Conservation (phyloP, 108 stramenopile species). For the Cyclostephanos tholiformis region DNA sequence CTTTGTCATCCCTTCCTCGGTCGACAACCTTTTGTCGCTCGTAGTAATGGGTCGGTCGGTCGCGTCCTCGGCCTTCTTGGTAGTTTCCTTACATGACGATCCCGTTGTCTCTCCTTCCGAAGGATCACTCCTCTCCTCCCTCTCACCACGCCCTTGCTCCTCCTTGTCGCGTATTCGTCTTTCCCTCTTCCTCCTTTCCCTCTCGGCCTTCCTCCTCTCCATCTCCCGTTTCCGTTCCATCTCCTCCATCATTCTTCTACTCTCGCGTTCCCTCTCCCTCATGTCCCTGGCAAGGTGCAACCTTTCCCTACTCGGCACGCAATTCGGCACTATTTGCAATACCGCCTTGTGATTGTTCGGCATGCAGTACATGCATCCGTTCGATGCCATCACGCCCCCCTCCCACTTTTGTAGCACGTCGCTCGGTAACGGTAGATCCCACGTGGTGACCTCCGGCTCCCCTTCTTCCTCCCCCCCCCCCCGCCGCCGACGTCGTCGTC, state of each 20-base stretch:
- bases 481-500: too few relatives aligned
- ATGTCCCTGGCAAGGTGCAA: constrained; percentile 35
- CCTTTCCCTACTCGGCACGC: constrained; percentile 42
- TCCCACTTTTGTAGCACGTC: constrained; percentile 77
- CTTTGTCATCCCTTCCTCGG: neutral
- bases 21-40: neutral
- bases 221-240: constrained; percentile 13
- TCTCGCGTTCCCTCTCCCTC: constrained; percentile 33
- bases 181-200: constrained; percentile 33
- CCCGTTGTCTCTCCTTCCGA: neutral
- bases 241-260: constrained; percentile 13
- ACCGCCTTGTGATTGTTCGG: constrained; percentile 79
- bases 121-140: constrained; percentile 15
- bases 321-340: constrained; percentile 68
- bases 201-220: constrained; percentile 27
- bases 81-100: neutral
- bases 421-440: constrained; percentile 61
- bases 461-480: constrained; percentile 11
- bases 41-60: neutral
- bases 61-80: constrained; percentile 8
- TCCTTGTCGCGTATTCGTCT: constrained; percentile 18
- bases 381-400: constrained; percentile 71
- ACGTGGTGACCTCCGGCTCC: constrained; percentile 66
- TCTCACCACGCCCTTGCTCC: neutral
- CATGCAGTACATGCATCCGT: constrained; percentile 79